Percentiles rank a stretch among this genome's conserved stretches.
Evolutionary conservation across 345 rosid genomes (phyloP).

Genomic region (Garcia nutans): DNA sequence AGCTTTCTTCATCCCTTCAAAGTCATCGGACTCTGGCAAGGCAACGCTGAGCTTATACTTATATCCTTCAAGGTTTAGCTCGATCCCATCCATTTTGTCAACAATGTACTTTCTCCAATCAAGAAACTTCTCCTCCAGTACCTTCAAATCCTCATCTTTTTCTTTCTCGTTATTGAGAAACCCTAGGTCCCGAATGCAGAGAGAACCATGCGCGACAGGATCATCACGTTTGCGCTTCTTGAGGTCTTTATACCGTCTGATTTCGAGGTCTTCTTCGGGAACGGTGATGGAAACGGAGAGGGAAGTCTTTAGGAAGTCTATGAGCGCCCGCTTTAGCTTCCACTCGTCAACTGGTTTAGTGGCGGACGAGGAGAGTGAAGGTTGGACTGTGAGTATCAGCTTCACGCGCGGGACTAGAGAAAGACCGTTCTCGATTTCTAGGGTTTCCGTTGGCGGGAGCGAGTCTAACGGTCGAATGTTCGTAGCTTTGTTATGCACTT

Average conservation of each 20-base stretch:
- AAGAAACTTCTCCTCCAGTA: slow-evolving; percentile 59
- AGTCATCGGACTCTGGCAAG: slow-evolving; percentile 65
- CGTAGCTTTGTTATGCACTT: slow-evolving; percentile 12
- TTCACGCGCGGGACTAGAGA: slow-evolving; percentile 65
- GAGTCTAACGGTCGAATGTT: slow-evolving; percentile 56
- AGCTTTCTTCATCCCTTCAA: slow-evolving; percentile 62
- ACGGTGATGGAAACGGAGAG: slow-evolving; percentile 49
- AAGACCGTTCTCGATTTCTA: slow-evolving; percentile 68
- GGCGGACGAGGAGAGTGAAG: slow-evolving; percentile 48
- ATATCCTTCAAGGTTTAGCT: slow-evolving; percentile 74
- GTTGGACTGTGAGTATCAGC: slow-evolving; percentile 61
- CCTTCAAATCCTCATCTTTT: slow-evolving; percentile 42
- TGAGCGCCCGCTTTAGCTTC: slow-evolving; percentile 74
- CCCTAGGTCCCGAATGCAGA: slow-evolving; percentile 74
- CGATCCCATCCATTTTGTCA: slow-evolving; percentile 81
- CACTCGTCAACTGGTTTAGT: slow-evolving; percentile 82
- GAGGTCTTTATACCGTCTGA: slow-evolving; percentile 65
- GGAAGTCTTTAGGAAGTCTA: slow-evolving; percentile 61
- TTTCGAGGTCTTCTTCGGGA: slow-evolving; percentile 62
- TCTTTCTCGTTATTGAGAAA: slow-evolving; percentile 49
- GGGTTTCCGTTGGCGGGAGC: slow-evolving; percentile 53
- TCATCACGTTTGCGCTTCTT: slow-evolving; percentile 90
- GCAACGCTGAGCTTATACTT: slow-evolving; percentile 61
- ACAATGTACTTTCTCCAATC: slow-evolving; percentile 72
- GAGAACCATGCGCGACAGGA: slow-evolving; percentile 67